A percentile compares a stretch with the other conserved stretches of the same genome.
phyloP scores from a whole-genome alignment of 73 alveolate genomes.

The Symbiodinium pilosum region DNA sequence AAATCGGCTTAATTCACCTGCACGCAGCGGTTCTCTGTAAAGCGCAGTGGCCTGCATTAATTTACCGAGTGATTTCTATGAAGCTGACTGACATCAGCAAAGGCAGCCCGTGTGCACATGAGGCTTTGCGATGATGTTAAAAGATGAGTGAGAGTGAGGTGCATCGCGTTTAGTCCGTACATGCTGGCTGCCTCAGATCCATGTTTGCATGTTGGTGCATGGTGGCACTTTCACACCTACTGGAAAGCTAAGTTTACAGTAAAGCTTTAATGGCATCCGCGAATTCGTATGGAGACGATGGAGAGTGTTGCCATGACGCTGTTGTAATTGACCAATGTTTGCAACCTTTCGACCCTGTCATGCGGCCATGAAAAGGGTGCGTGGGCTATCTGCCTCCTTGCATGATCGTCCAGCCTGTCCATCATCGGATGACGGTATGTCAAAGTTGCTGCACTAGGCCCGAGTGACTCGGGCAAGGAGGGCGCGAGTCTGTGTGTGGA shows the following conservation, averaged over 20 bases:
- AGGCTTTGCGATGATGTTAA: too few species aligned
- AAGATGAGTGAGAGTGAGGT: neutral
- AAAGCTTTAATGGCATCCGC: too few species aligned
- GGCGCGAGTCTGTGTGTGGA: too few species aligned
- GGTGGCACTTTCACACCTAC: neutral
- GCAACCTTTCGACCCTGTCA: neutral
- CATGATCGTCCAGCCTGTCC: too few species aligned
- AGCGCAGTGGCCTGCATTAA: neutral
- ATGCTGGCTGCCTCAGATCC: neutral
- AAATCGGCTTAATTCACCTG: slow-evolving; percentile 68
- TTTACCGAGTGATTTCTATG: neutral
- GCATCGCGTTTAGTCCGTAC: neutral
- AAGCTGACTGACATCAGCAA: neutral
- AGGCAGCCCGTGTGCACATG: neutral
- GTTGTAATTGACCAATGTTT: neutral
- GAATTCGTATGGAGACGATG: too few species aligned
- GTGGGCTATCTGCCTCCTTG: too few species aligned
- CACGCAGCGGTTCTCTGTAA: slow-evolving; percentile 37
- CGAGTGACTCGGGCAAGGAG: too few species aligned
- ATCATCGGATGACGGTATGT: too few species aligned
- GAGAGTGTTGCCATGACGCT: too few species aligned
- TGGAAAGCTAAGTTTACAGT: too few species aligned
- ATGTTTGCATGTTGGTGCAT: neutral
- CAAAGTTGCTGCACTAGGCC: too few species aligned
- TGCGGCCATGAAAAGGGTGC: neutral